Evolutionary conservation across 2,329 filamentous ascomycete genomes (phyloP).

Genomic region (Ascochyta rabiei): DNA sequence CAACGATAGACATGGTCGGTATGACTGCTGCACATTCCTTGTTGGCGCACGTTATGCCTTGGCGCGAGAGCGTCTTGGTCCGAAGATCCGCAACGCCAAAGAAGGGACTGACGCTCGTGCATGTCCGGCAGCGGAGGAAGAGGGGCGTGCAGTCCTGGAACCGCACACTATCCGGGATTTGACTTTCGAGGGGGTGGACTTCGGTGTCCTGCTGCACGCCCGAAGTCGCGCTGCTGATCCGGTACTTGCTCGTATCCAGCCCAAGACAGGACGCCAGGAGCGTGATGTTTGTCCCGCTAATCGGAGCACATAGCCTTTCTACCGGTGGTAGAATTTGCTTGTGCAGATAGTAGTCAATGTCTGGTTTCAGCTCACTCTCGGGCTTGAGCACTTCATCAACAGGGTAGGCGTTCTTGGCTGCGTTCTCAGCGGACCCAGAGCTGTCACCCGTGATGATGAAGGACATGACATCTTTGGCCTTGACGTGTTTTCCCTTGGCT

Average conservation of each 20-base stretch:
- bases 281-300: constrained; percentile 87
- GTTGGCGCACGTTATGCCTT: constrained; percentile 75
- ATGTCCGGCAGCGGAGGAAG: constrained; percentile 78
- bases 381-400: constrained; percentile 83
- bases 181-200: constrained; percentile 90
- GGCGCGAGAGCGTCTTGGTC: constrained; percentile 63
- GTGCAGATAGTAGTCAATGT: constrained; percentile 97
- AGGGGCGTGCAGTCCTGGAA: constrained; percentile 83
- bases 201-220: constrained; percentile 51
- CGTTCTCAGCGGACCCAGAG: constrained; percentile 67
- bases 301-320: constrained; percentile 95
- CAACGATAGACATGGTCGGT: constrained; percentile 74
- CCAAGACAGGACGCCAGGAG: constrained; percentile 92
- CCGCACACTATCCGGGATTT: constrained; percentile 88
- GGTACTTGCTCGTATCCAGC: constrained; percentile 87
- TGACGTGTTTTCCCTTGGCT: constrained; percentile 82
- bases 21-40: constrained; percentile 68
- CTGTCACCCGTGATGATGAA: constrained; percentile 84
- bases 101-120: constrained; percentile 74
- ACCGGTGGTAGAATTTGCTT: constrained; percentile 99
- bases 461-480: constrained; percentile 93
- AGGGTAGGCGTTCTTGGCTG: constrained; percentile 88
- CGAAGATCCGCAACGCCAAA: constrained; percentile 67
- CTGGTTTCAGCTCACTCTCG: constrained; percentile 77
- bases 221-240: constrained; percentile 66